Base-by-base conservation (phyloP, 306 rosid genomes). In the Cucumis melo region DNA sequence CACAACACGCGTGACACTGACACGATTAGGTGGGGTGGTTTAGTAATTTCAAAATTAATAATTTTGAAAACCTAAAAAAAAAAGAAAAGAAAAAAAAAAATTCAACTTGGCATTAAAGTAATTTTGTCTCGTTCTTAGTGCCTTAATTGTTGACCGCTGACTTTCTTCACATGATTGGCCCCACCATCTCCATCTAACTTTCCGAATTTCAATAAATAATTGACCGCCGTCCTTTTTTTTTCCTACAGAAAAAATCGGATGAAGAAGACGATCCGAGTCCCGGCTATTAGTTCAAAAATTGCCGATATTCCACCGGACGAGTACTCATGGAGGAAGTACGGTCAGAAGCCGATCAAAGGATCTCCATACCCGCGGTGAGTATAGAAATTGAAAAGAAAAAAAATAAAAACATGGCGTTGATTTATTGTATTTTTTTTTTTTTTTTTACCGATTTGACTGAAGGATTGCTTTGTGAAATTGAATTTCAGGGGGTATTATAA, bases 291-390 rank as follows among this genome's bases (percentile, higher is more conserved):
- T 81, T 65, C 98, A 3, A 92, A 89, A 75, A 77, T 90, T 55
- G 96, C 98, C 1, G 98, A 92, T 77, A 92, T 92, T 62, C 98
- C 98, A n/a, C 73, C 96, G 71, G 98, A 92, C 82, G 98, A 92
- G 81, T 88, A 74, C 19, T 92, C 98, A 0, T 92, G 98, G 98
- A 90, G 98, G 74, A 92, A 92, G 83, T 92, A 92, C 84, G 98
- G 98, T 14, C 98, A 92, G 78, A 92, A 92, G 70, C 98, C 98
- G 68, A 92, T 92, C 85, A 92, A 92, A 75, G 98, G 96, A 1
- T 89, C 98, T 0, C 98, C 98, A 2, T 91, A 84, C 77, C 98
- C 98, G 15, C 80, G 98, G 98, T 90, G 8, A 65, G 72, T n/a
- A 14, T 6, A 51, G 1, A 27, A 27, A 27, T 27, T 27, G 1